phyloP scores from a whole-genome alignment of 129 eudicot species.

The Heracleum sosnowskyi region DNA sequence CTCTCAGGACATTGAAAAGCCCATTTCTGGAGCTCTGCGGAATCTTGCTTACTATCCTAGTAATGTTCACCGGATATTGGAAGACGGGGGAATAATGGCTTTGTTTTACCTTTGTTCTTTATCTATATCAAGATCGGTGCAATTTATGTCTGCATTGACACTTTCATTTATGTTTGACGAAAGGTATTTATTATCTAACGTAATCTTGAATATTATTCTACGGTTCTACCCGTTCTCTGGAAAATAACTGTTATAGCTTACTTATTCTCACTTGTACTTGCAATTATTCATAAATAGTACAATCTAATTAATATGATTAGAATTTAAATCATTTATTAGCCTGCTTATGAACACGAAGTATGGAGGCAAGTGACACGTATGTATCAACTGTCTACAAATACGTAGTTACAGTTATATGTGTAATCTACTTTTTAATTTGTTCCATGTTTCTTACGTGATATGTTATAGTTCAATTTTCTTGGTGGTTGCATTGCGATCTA shows the following conservation, averaged over 20 bases:
- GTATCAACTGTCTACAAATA: too few species aligned
- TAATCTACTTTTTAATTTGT: too few species aligned
- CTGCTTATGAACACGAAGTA: too few species aligned
- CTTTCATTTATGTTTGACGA: background rate
- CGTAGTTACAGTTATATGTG: too few species aligned
- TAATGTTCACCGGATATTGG: background rate
- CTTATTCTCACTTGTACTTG: background rate
- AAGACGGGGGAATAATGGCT: background rate
- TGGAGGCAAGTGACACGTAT: too few species aligned
- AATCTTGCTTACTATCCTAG: background rate
- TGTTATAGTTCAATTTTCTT: too few species aligned
- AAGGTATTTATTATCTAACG: background rate
- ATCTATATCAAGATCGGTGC: background rate
- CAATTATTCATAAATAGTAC: too few species aligned
- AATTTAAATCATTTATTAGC: too few species aligned
- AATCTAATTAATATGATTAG: too few species aligned
- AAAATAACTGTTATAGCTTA: background rate
- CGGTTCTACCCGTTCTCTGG: background rate
- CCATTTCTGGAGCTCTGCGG: background rate
- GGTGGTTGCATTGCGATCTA: too few species aligned
- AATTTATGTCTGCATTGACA: background rate
- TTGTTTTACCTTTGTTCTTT: background rate
- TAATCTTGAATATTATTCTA: too few species aligned
- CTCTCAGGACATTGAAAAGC: background rate
- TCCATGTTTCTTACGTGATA: too few species aligned